Conservation (phyloP, 306 rosid species). For the Inga laurina region DNA sequence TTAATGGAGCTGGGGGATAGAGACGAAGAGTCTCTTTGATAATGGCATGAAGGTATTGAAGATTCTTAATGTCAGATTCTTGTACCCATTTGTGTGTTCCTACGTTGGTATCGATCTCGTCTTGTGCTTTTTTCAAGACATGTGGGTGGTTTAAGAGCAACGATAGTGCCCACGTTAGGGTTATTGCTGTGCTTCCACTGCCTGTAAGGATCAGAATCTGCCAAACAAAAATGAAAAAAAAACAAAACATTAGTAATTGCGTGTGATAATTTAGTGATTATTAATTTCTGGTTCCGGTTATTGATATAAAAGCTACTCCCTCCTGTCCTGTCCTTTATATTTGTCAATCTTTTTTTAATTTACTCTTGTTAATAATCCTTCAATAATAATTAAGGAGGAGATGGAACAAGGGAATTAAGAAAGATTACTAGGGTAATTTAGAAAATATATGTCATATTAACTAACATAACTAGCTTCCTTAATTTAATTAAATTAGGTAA, state of each 20-base stretch:
- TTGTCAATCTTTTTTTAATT: too few relatives aligned
- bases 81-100: slow-evolving; percentile 49
- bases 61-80: slow-evolving; percentile 40
- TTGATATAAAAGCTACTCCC: too few relatives aligned
- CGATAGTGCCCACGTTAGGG: slow-evolving; percentile 45
- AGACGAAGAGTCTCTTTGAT: slow-evolving; percentile 50
- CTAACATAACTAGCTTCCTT: too few relatives aligned
- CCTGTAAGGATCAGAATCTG: slow-evolving; percentile 44
- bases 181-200: slow-evolving; percentile 49
- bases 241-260: background rate
- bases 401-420: too few relatives aligned
- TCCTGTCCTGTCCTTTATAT: too few relatives aligned
- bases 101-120: slow-evolving; percentile 32
- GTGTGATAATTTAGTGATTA: background rate
- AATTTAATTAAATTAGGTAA: too few relatives aligned
- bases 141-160: slow-evolving; percentile 44
- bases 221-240: background rate
- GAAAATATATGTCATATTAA: too few relatives aligned
- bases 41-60: slow-evolving; percentile 41
- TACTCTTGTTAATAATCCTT: too few relatives aligned
- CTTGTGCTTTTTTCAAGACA: slow-evolving; percentile 23
- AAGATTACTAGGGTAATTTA: too few relatives aligned
- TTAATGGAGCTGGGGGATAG: slow-evolving; percentile 55
- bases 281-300: too few relatives aligned
- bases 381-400: too few relatives aligned